Evolutionary conservation across 352 stramenopile species (phyloP), one percentile per base, ranked within the genome.

Genomic region (Phytophthora pisi): DNA sequence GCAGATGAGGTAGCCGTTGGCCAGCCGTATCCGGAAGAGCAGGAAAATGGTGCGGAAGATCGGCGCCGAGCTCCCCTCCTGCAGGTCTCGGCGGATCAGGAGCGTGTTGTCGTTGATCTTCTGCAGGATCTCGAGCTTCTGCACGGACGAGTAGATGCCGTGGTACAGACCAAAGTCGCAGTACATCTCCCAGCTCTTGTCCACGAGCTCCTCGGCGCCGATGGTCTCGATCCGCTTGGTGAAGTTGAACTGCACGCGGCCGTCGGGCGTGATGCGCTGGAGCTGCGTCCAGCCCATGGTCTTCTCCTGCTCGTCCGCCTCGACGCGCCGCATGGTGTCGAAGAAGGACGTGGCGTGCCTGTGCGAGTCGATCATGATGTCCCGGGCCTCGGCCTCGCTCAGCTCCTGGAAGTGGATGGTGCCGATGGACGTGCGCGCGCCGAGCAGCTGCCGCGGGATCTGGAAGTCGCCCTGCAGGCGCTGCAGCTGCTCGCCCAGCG

Each of bases 101-200:
- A 92, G 72, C 57, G 85, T 92, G 61, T 93, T 82, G 57, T 93
- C 83, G 57, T 93, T 91, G 55, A 93, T 89, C 18, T 61, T 74
- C 63, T 93, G 85, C 46, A 92, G 51, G 46, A 93, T 90, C 64
- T 93, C 85, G 53, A 91, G 83, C 55, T 88, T 88, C 64, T 93
- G 85, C 50, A 91, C 83, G 42, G 75, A 87, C 51, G 85, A 77
- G 66, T 93, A 93, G 65, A 93, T 91, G 57, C 81, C 81, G 49
- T 89, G 81, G 56, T 93, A 93, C 1, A 91, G 68, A 15, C 82
- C 71, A 52, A 92, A 82, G 67, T 93, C 83, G 62, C 81, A 87
- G 69, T 93, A 93, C 85, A 93, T 93, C 10, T 81, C 72, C 85
- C 85, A 93, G 68, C 83, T 91, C 47, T 86, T 88, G 49, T 89